Evolutionary conservation across 2,329 filamentous ascomycete genomes (phyloP).

Genomic region (Ophiostoma pallidulum): DNA sequence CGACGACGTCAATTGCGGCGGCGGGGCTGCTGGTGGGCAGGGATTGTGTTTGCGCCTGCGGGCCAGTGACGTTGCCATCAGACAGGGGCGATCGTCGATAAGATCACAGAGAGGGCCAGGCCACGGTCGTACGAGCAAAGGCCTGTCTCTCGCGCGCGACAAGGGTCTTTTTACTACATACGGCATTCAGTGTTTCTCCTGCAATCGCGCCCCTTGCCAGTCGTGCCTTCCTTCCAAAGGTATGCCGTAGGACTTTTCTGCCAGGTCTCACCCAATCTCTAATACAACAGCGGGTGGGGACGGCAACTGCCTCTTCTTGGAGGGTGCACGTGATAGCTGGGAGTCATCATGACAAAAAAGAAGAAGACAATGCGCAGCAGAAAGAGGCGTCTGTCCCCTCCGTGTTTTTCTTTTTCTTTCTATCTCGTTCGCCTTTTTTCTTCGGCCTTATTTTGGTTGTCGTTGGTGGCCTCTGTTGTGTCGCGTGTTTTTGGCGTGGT

Average conservation of each 20-base stretch:
- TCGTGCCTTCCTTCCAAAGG: conserved; percentile 6
- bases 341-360: neutral
- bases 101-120: too few relatives aligned
- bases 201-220: too few relatives aligned
- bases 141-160: too few relatives aligned
- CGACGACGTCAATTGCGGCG: neutral
- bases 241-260: conserved; percentile 5
- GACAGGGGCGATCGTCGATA: too few relatives aligned
- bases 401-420: neutral
- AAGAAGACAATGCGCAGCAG: too few relatives aligned
- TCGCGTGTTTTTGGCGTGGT: neutral
- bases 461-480: neutral
- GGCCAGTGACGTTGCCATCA: conserved; percentile 12
- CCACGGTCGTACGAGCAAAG: too few relatives aligned
- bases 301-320: neutral
- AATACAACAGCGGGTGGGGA: neutral
- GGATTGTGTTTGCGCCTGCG: conserved; percentile 4
- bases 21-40: conserved; percentile 1
- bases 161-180: too few relatives aligned
- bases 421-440: neutral
- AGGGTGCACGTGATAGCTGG: neutral
- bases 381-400: neutral
- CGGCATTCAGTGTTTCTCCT: too few relatives aligned
- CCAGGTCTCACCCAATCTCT: neutral
- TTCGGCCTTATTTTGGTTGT: too few relatives aligned